Evolutionary conservation across 345 rosid genomes (phyloP).

Genomic region (Chamaenerion angustifolium): DNA sequence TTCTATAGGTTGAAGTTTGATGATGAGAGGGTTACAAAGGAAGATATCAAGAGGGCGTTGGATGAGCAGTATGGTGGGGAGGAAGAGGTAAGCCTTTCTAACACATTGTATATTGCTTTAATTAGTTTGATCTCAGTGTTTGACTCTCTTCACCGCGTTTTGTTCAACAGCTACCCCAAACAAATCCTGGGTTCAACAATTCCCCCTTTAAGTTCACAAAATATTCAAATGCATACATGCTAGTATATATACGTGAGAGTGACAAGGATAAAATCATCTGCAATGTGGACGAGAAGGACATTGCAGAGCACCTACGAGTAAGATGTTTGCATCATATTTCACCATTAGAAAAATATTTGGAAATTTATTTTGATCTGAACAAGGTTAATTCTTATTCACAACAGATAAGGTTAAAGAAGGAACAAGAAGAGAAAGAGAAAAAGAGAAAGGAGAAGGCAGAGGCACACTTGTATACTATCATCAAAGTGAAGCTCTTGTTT

Average conservation of each 20-base stretch:
- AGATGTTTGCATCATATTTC: background rate
- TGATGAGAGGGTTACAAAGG: slow-evolving; percentile 44
- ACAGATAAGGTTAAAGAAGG: slow-evolving; percentile 41
- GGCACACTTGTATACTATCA: slow-evolving; percentile 47
- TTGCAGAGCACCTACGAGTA: slow-evolving; percentile 46
- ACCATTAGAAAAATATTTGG: background rate
- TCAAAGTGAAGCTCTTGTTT: slow-evolving; percentile 21
- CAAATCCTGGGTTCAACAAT: slow-evolving; percentile 43
- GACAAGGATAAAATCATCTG: slow-evolving; percentile 46
- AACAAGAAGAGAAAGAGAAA: slow-evolving; percentile 50
- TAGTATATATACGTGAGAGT: slow-evolving; percentile 40
- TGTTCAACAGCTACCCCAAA: slow-evolving; percentile 28
- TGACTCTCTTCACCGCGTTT: background rate
- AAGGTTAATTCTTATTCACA: background rate
- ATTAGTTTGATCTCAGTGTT: background rate
- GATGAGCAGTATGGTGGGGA: slow-evolving; percentile 52
- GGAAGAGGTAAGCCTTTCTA: slow-evolving; percentile 24
- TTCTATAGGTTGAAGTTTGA: slow-evolving; percentile 34
- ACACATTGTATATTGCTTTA: background rate
- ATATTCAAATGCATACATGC: slow-evolving; percentile 48
- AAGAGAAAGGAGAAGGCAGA: slow-evolving; percentile 45
- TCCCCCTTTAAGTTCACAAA: slow-evolving; percentile 43
- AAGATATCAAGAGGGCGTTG: slow-evolving; percentile 36
- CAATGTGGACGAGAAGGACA: slow-evolving; percentile 42
- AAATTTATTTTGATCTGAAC: background rate